Evolutionary conservation across 768 basidiomycete species (phyloP).

Genomic region (Tremella fuciformis): DNA sequence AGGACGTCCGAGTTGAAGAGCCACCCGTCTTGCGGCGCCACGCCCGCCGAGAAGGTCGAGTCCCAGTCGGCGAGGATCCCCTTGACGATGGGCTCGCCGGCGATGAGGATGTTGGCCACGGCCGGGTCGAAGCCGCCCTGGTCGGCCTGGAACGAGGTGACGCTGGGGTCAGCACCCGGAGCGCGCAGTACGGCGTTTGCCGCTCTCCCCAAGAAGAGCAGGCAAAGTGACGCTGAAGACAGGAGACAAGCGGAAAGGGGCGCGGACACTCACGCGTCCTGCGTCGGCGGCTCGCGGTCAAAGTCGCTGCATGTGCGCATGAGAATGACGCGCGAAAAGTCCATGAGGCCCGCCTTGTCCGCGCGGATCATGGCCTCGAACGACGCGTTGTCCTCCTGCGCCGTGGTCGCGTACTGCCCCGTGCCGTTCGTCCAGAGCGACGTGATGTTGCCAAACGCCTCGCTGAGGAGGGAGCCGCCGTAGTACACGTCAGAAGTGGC

Average conservation of each 20-base stretch:
- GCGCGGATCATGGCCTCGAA: conserved; percentile 54
- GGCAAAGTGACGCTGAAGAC: too few species aligned
- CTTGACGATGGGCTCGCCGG: conserved; percentile 53
- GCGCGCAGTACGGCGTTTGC: too few species aligned
- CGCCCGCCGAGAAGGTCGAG: conserved; percentile 46
- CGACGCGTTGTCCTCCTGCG: conserved; percentile 55
- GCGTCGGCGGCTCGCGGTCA: conserved; percentile 22
- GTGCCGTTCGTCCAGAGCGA: conserved; percentile 47
- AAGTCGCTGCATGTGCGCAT: conserved; percentile 51
- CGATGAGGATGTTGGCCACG: conserved; percentile 53
- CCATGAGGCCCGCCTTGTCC: conserved; percentile 47
- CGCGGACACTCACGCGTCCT: conserved; percentile 27
- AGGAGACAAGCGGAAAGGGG: too few species aligned
- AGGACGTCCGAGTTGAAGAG: conserved; percentile 28
- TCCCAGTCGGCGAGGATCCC: conserved; percentile 53
- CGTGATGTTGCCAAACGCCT: conserved; percentile 54
- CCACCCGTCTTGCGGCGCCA: conserved; percentile 43
- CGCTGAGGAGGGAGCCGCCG: conserved; percentile 52
- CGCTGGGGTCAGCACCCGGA: conserved; percentile 16
- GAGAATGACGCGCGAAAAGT: conserved; percentile 53
- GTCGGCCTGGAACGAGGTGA: conserved; percentile 47
- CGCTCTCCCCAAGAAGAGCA: too few species aligned
- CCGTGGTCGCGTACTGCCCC: conserved; percentile 25
- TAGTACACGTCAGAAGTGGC: conserved; percentile 54
- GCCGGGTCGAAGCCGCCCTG: conserved; percentile 51